Percentiles rank a stretch among this genome's conserved stretches.
These are phyloP conservation scores for Sequoia sempervirens DNA, from an alignment of 75 land plant genomes.

Conservation along the genomic window DNA sequence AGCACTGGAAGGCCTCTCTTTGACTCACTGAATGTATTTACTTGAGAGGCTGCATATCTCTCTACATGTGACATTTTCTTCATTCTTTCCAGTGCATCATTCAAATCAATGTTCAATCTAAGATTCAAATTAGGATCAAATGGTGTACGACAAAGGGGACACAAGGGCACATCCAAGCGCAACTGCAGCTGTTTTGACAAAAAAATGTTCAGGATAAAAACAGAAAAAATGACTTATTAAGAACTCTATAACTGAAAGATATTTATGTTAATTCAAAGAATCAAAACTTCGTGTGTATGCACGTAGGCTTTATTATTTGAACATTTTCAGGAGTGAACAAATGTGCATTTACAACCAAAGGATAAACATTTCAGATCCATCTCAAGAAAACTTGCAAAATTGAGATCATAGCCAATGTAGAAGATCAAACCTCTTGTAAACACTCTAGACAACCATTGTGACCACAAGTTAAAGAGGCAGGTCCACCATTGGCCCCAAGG, in stretches of 20 bases:
- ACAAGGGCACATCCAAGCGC: slow-evolving; percentile 32
- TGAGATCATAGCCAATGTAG: not conserved
- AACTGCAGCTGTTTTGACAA: slow-evolving; percentile 29
- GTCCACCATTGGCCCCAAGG: slow-evolving; percentile 46
- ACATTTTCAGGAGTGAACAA: not conserved
- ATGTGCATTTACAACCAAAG: not conserved
- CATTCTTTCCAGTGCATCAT: slow-evolving; percentile 32
- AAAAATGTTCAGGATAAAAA: slow-evolving; percentile 6
- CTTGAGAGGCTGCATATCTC: not conserved
- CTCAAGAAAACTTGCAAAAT: slow-evolving; percentile 5
- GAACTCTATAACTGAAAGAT: not conserved
- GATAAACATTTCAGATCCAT: not conserved
- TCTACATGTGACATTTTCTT: slow-evolving; percentile 3
- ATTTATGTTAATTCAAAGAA: not conserved
- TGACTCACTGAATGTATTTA: not conserved
- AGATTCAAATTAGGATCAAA: slow-evolving; percentile 40
- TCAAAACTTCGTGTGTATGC: not conserved
- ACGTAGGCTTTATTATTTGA: not conserved
- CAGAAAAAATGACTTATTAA: not conserved
- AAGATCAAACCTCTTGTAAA: slow-evolving; percentile 28
- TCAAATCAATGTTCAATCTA: slow-evolving; percentile 37
- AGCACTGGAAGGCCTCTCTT: slow-evolving; percentile 13
- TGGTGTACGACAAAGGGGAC: slow-evolving; percentile 56
- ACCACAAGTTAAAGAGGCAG: slow-evolving; percentile 47
- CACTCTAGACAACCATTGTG: slow-evolving; percentile 53